These are phyloP conservation scores for Cercospora citrullina DNA, from an alignment of 2,329 filamentous ascomycete genomes.

Conservation along the genomic window DNA sequence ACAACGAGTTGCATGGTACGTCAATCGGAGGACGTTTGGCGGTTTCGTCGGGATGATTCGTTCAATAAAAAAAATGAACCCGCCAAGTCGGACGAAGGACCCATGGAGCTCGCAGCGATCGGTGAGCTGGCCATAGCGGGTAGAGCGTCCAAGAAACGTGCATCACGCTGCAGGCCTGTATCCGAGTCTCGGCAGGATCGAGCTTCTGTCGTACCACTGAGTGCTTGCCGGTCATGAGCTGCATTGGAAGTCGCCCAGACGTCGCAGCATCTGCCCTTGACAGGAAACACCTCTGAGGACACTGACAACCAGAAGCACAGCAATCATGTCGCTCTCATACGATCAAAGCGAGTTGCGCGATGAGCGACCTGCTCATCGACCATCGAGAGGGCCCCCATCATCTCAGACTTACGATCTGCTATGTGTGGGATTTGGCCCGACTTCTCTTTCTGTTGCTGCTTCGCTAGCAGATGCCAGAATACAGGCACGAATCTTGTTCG, in stretches of 20 bases:
- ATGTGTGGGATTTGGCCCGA: constrained; percentile 31
- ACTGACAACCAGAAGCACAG: not conserved
- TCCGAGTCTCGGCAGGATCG: not conserved
- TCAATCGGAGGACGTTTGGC: not conserved
- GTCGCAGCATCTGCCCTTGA: not conserved
- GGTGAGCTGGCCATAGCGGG: not conserved
- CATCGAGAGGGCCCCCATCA: constrained; percentile 9
- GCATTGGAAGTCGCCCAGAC: not conserved
- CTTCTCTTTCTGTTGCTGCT: constrained; percentile 30
- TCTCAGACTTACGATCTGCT: constrained; percentile 29
- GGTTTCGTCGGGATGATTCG: not conserved
- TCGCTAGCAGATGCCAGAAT: constrained; percentile 27
- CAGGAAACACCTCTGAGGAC: not conserved
- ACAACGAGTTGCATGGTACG: not conserved
- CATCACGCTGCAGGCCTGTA: not conserved
- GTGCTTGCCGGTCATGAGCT: not conserved
- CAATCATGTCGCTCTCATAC: constrained; percentile 15
- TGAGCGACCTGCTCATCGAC: constrained; percentile 12
- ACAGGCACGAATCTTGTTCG: constrained; percentile 25
- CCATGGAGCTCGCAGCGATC: not conserved
- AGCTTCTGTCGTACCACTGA: not conserved
- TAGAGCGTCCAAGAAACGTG: not conserved
- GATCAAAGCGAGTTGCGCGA: constrained; percentile 2
- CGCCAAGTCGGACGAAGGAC: not conserved
- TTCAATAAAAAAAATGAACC: not conserved